Percentiles rank a stretch among this genome's conserved stretches.
These are phyloP conservation scores for Rosa hybrid DNA, from an alignment of 331 rosid genomes.

Conservation along the genomic window DNA sequence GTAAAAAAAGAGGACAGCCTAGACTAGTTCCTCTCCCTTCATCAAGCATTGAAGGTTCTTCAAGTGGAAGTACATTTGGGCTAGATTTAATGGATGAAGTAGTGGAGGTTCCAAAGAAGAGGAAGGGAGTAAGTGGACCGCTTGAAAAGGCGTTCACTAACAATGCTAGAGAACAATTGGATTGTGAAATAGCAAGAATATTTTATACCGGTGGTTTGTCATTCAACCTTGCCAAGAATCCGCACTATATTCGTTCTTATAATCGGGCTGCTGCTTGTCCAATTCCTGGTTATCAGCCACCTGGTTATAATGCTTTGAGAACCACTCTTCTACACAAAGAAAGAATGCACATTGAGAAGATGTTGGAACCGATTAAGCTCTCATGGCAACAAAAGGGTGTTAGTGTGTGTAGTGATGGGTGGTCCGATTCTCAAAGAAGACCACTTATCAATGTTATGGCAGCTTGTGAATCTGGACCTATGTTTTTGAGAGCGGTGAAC, in stretches of 20 bases:
- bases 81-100: not conserved
- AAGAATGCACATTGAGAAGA: not conserved
- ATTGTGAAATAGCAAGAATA: not conserved
- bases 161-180: not conserved
- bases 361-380: not conserved
- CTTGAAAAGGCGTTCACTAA: not conserved
- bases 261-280: not conserved
- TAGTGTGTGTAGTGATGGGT: not conserved
- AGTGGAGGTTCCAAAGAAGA: not conserved
- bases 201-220: not conserved
- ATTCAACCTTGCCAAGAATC: not conserved
- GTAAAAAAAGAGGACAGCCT: not conserved
- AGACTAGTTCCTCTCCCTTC: not conserved
- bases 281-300: not conserved
- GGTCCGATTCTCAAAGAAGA: not conserved
- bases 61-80: not conserved
- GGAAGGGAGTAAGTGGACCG: not conserved
- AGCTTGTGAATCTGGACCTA: not conserved
- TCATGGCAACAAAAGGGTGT: not conserved
- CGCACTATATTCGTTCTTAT: not conserved
- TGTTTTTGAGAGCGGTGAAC: not conserved
- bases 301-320: not conserved
- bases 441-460: not conserved
- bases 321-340: not conserved
- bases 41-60: not conserved